Evolutionary conservation across 2,329 filamentous ascomycete genomes (phyloP).

Genomic region (Aspergillus tamarii): DNA sequence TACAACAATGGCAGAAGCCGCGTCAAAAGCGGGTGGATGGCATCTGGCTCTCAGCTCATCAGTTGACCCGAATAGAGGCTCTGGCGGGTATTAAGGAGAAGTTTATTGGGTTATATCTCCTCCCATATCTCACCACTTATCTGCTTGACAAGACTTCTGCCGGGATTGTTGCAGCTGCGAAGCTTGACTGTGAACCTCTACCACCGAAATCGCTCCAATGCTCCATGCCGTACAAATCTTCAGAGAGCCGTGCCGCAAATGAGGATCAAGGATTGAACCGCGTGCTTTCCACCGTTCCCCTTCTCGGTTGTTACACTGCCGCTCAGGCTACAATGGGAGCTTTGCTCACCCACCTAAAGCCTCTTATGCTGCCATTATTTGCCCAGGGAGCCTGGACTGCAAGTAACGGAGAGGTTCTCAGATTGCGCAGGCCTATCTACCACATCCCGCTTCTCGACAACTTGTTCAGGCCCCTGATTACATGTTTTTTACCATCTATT

Average conservation of each 20-base stretch:
- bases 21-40: too few species aligned
- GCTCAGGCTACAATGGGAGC: background rate
- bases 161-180: conserved; percentile 3
- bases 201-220: background rate
- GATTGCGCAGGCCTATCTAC: conserved; percentile 5
- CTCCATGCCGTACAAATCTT: background rate
- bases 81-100: too few species aligned
- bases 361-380: background rate
- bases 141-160: background rate
- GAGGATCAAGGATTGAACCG: conserved; percentile 1
- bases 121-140: too few species aligned
- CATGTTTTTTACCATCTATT: conserved; percentile 10
- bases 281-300: background rate
- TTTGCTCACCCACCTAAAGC: too few species aligned
- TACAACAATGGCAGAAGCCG: too few species aligned
- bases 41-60: too few species aligned
- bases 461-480: background rate
- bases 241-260: background rate
- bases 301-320: conserved; percentile 4
- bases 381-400: conserved; percentile 5
- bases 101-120: too few species aligned
- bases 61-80: too few species aligned
- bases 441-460: conserved; percentile 9
- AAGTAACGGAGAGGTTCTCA: conserved; percentile 1
- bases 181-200: conserved; percentile 4